Base-by-base conservation (phyloP, 495 filamentous ascomycete species). In the Parmelia sp. region DNA sequence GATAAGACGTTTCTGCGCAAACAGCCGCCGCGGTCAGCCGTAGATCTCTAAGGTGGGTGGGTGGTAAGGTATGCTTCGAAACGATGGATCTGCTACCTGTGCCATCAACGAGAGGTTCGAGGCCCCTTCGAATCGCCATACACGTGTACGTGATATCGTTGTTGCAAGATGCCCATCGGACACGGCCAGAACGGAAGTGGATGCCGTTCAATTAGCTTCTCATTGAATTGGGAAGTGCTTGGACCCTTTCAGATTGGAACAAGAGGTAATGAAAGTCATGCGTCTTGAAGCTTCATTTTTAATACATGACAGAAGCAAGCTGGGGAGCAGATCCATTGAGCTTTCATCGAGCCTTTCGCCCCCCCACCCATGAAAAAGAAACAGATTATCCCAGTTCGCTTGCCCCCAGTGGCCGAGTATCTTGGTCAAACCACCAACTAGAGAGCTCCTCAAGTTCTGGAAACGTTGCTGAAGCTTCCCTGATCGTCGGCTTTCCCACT, bases 161-260 rank as follows among this genome's bases (percentile, higher is more conserved):
- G n/a, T n/a, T n/a, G 23, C 4, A 68, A 29, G 21, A 65, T 65
- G 62, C 21, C 60, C 23, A 59, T 35, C 21, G 61, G 35, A 47
- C n/a, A 37, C 23, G 29, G 33, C n/a, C 23, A 47, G 4, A 44
- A 56, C 6, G 57, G 25, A 55, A 29, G 51, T 55, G 51, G 29
- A 33, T 29, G 37, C 36, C 36, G 33, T 39, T 53, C 58, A 45
- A 23, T 68, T 45, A 37, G 33, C 33, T 68, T 71, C 55, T 66
- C 66, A 15, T 27, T 44, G 29, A 58, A 62, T 44, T 85, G 83
- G 82, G 68, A 85, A 53, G 63, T 85, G 14, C 74, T 86, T 17
- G 84, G 84, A 9, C 84, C 84, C 9, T 86, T 86, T 68, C 80
- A 82, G 69, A 81, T 81, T 47, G 84, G 84, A 40, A 86, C 83